Evolutionary conservation across 345 rosid genomes (phyloP).

Genomic region (Camelina sativa): DNA sequence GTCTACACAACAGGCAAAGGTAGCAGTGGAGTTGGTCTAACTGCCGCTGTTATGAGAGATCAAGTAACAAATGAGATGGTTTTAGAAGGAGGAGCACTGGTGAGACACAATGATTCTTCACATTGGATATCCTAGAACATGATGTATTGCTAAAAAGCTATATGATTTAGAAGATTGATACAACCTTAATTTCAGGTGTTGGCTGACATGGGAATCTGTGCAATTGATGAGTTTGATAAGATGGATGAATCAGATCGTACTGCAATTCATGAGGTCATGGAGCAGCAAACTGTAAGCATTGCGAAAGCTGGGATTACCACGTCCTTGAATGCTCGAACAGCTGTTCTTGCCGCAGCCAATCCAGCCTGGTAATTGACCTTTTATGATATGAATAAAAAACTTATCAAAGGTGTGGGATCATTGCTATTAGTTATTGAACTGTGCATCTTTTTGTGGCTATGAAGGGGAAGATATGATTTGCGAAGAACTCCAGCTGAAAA

Average conservation of each 20-base stretch:
- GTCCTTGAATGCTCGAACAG: constrained; percentile 95
- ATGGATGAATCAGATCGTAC: constrained; percentile 99
- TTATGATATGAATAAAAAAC: constrained; percentile 13
- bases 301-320: constrained; percentile 99
- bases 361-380: constrained; percentile 81
- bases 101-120: constrained; percentile 44
- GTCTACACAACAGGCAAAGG: constrained; percentile 96
- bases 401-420: neutral
- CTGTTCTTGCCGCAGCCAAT: constrained; percentile 98
- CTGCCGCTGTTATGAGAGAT: constrained; percentile 98
- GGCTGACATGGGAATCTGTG: constrained; percentile 99
- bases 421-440: constrained; percentile 28
- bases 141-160: constrained; percentile 23
- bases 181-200: constrained; percentile 66
- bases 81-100: constrained; percentile 99
- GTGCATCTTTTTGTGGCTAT: constrained; percentile 34
- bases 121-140: neutral
- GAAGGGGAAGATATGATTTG: constrained; percentile 95
- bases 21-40: constrained; percentile 98
- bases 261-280: constrained; percentile 98
- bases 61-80: constrained; percentile 97
- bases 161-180: constrained; percentile 18
- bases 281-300: constrained; percentile 99
- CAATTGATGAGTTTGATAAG: constrained; percentile 99
- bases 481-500: constrained; percentile 98